These are phyloP conservation scores for Pyronema domesticum DNA, from an alignment of 495 filamentous ascomycete species.

Conservation along the genomic window DNA sequence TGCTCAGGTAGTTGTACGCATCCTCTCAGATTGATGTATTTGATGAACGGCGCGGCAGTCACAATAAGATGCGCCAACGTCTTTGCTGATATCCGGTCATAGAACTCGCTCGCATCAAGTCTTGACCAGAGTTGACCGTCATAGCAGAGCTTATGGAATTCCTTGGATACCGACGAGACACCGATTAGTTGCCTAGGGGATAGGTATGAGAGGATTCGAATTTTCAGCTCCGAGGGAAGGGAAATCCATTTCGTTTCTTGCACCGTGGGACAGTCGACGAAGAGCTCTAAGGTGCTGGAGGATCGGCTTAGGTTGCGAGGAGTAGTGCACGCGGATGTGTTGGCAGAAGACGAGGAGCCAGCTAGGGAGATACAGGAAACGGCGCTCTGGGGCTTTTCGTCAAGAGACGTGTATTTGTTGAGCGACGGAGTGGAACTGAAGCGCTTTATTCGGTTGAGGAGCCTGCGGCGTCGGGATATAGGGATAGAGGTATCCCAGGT, in stretches of 20 bases:
- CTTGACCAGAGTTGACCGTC: slow-evolving; percentile 86
- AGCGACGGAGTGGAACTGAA: slow-evolving; percentile 78
- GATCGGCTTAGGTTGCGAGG: neutral
- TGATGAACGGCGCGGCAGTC: slow-evolving; percentile 70
- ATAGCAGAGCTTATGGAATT: slow-evolving; percentile 73
- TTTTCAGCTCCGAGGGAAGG: slow-evolving; percentile 45
- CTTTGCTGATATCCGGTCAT: slow-evolving; percentile 65
- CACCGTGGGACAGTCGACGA: neutral
- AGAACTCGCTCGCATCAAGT: slow-evolving; percentile 74
- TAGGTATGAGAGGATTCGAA: slow-evolving; percentile 58
- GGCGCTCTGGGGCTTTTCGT: slow-evolving; percentile 42
- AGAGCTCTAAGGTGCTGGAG: neutral
- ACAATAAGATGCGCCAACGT: slow-evolving; percentile 72
- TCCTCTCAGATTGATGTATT: slow-evolving; percentile 70
- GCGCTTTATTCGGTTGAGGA: slow-evolving; percentile 65
- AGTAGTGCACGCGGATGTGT: neutral
- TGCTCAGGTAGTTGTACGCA: slow-evolving; percentile 61
- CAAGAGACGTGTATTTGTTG: slow-evolving; percentile 32
- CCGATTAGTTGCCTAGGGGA: slow-evolving; percentile 68
- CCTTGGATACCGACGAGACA: slow-evolving; percentile 48
- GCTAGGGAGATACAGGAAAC: slow-evolving; percentile 81
- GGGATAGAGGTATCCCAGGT: neutral
- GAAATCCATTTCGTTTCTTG: slow-evolving; percentile 6
- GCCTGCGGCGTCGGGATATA: slow-evolving; percentile 38
- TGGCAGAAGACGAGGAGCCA: slow-evolving; percentile 23